Evolutionary conservation across 2,329 filamentous ascomycete species (phyloP).

Genomic region (Colletotrichum ledebouriae): DNA sequence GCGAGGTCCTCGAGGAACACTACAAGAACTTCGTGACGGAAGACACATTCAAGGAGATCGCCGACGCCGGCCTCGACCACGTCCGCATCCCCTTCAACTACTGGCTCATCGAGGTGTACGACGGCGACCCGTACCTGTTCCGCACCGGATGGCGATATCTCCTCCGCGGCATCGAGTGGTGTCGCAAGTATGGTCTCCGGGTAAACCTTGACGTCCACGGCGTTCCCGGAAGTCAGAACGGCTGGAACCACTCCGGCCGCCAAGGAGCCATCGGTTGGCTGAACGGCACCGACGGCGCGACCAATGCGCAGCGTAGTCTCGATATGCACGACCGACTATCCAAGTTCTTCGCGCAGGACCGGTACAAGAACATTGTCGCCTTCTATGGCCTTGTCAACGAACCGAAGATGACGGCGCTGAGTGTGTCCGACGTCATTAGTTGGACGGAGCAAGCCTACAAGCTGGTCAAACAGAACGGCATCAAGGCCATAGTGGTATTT

Average conservation of each 20-base stretch:
- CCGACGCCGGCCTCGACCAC: slow-evolving; percentile 90
- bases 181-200: slow-evolving; percentile 89
- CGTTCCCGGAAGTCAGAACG: slow-evolving; percentile 94
- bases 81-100: slow-evolving; percentile 97
- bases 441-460: slow-evolving; percentile 85
- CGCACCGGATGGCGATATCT: slow-evolving; percentile 94
- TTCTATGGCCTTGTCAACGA: slow-evolving; percentile 98
- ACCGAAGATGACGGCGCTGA: slow-evolving; percentile 85
- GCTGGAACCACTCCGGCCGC: slow-evolving; percentile 95
- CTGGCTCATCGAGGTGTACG: slow-evolving; percentile 91
- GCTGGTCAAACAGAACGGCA: slow-evolving; percentile 81
- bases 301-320: slow-evolving; percentile 84
- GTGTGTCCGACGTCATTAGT: slow-evolving; percentile 74
- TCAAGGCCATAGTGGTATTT: slow-evolving; percentile 81
- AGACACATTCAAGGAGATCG: slow-evolving; percentile 86
- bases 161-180: slow-evolving; percentile 92
- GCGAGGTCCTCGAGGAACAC: slow-evolving; percentile 83
- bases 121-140: slow-evolving; percentile 87
- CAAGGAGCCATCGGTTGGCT: slow-evolving; percentile 88
- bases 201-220: slow-evolving; percentile 94
- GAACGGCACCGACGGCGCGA: slow-evolving; percentile 85
- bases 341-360: slow-evolving; percentile 91
- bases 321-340: slow-evolving; percentile 90
- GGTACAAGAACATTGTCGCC: slow-evolving; percentile 91
- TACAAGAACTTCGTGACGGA: slow-evolving; percentile 92